A percentile compares a stretch with the other conserved stretches of the same genome.
These are phyloP conservation scores for Pseudohalonectria lignicola DNA, from an alignment of 2,329 filamentous ascomycete genomes.

Conservation along the genomic window DNA sequence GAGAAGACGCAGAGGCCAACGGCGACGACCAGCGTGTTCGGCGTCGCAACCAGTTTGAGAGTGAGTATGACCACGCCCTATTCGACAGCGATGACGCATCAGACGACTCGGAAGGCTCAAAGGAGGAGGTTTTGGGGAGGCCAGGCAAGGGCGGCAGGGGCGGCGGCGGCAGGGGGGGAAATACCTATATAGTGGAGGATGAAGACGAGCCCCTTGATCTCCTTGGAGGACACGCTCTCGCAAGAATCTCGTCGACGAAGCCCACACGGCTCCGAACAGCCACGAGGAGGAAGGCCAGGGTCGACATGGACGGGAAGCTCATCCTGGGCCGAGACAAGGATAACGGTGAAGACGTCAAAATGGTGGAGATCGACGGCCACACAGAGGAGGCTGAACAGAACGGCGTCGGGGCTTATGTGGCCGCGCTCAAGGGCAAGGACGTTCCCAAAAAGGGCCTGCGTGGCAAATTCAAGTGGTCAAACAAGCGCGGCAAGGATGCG, in stretches of 20 bases:
- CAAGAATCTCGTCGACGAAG: constrained; percentile 86
- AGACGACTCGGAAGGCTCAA: constrained; percentile 49
- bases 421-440: constrained; percentile 57
- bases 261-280: constrained; percentile 54
- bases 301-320: constrained; percentile 70
- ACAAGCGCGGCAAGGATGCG: constrained; percentile 37
- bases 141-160: constrained; percentile 19
- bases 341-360: constrained; percentile 37
- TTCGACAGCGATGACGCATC: constrained; percentile 67
- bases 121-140: constrained; percentile 23
- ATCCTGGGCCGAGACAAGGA: constrained; percentile 53
- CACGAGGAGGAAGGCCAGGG: constrained; percentile 54
- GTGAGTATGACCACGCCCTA: constrained; percentile 91
- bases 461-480: constrained; percentile 62
- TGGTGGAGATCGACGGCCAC: constrained; percentile 48
- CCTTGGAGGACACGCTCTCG: constrained; percentile 77
- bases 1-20: constrained; percentile 45
- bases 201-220: constrained; percentile 93
- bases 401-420: constrained; percentile 59
- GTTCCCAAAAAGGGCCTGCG: constrained; percentile 52
- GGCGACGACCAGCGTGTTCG: constrained; percentile 40
- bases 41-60: constrained; percentile 62
- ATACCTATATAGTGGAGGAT: constrained; percentile 85
- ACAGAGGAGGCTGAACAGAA: constrained; percentile 28
- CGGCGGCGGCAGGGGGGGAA: constrained; percentile 49